Evolutionary conservation across 1,284 basidiomycete species (phyloP).

Genomic region (Cronartium quercuum): DNA sequence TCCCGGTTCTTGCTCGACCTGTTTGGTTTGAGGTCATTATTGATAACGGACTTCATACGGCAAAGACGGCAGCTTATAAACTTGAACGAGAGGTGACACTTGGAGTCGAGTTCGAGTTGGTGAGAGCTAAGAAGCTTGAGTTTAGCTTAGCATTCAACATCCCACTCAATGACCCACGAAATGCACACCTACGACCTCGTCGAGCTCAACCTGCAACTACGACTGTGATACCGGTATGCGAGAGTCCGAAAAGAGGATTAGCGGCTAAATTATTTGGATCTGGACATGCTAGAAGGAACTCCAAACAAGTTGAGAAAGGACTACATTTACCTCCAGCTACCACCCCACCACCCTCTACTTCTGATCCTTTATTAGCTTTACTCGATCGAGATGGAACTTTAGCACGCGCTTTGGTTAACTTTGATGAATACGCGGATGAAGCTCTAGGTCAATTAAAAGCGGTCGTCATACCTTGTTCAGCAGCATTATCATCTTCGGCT

Average conservation of each 20-base stretch:
- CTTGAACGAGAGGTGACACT: constrained; percentile 26
- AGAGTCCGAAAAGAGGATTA: constrained; percentile 18
- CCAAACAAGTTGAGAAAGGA: constrained; percentile 12
- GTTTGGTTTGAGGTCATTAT: constrained; percentile 29
- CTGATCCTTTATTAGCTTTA: constrained; percentile 14
- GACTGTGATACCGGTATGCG: background rate
- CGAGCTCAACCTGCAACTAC: constrained; percentile 8
- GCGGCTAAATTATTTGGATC: constrained; percentile 6
- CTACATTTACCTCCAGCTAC: background rate
- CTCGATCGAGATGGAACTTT: constrained; percentile 25
- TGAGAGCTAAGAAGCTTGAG: constrained; percentile 31
- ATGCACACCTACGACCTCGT: constrained; percentile 31
- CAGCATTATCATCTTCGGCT: constrained; percentile 7
- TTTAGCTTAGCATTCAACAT: constrained; percentile 27
- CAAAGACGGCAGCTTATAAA: constrained; percentile 19
- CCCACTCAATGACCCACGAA: constrained; percentile 22
- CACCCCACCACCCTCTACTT: background rate
- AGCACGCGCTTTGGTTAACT: constrained; percentile 26
- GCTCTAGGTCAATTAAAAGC: constrained; percentile 22
- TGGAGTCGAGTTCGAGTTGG: constrained; percentile 31
- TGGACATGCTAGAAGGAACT: constrained; percentile 9
- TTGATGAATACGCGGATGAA: constrained; percentile 36
- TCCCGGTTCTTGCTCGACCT: constrained; percentile 4
- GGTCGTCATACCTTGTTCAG: constrained; percentile 23
- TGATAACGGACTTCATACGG: constrained; percentile 34